Base-by-base conservation (phyloP, 2,329 filamentous ascomycete species). In the Calonectria pseudoturangicola region DNA sequence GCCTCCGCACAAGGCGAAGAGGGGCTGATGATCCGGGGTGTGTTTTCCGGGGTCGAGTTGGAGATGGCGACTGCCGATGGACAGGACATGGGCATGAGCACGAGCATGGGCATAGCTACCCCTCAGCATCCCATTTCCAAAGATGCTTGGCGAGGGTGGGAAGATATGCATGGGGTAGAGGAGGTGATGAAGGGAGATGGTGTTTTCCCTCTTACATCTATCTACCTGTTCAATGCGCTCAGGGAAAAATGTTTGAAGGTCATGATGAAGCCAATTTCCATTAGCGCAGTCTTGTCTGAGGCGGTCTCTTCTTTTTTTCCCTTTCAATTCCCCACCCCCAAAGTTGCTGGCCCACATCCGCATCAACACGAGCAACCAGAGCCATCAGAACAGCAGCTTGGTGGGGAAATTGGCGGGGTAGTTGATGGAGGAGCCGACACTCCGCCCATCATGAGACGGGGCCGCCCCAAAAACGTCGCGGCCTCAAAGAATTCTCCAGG, bases 361-460 rank as follows among this genome's bases (percentile, higher is more conserved):
- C 33, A 36, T 36, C 33, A 36, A 36, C 33, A 36, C 10, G 33
- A 36, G 10, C 33, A 36, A 36, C 43, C 3, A 47, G 8, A n/a
- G n/a, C 18, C n/a, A 58, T 58, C 28, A 21, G 51, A 33, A 2
- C 7, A 48, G 45, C 10, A 48, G 21, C 10, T 25, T 12, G 21
- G 54, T 36, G 54, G 54, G 54, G 54, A 18, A 60, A 25, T 60
- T 60, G 54, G 54, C 54, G 54, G 54, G 54, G 54, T 41, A 60
- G 33, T n/a, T 39, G 36, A 36, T 41, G 36, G 54, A 39, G 25
- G 18, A 10, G 36, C 54, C 54, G 54, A 25, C 33, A 8, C 21
- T 25, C 54, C 54, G 21, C n/a, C 15, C 33, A 27, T 27, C 54
- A 41, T 41, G 15, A 27, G 27, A 28, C 21, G 36, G 15, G 15